phyloP scores from a whole-genome alignment of 2,329 filamentous ascomycete species.

The Didymella lethalis region DNA sequence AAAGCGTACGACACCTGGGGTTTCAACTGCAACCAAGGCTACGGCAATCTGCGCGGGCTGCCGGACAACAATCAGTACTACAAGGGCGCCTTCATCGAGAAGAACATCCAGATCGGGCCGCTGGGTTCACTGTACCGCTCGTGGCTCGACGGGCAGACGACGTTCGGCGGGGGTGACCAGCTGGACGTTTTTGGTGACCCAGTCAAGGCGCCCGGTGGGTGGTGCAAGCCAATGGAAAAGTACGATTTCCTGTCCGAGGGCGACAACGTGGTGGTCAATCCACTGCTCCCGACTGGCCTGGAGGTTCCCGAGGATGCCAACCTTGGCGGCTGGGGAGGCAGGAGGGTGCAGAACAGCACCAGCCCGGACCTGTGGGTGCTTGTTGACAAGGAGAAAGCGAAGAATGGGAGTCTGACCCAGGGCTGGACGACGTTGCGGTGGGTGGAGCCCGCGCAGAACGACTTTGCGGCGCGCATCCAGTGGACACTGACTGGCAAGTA shows the following conservation, averaged over 20 bases:
- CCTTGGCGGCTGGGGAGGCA: conserved; percentile 7
- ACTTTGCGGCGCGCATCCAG: conserved; percentile 48
- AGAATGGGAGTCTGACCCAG: background rate
- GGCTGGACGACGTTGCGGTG: conserved; percentile 53
- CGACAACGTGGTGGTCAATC: conserved; percentile 30
- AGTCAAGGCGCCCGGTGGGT: conserved; percentile 41
- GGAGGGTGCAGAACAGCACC: conserved; percentile 5
- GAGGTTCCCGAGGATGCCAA: conserved; percentile 33
- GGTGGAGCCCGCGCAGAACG: conserved; percentile 56
- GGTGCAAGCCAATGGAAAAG: conserved; percentile 21
- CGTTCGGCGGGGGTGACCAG: conserved; percentile 38
- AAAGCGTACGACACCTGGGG: background rate
- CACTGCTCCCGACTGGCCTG: conserved; percentile 10
- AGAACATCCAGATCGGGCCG: conserved; percentile 33
- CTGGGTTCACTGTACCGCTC: conserved; percentile 53
- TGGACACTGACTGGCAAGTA: conserved; percentile 41
- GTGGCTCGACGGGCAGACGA: conserved; percentile 57
- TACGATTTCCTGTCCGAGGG: conserved; percentile 23
- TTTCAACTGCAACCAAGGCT: background rate
- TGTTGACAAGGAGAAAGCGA: background rate
- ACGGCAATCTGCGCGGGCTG: background rate
- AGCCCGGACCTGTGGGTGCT: background rate
- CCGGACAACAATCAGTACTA: background rate
- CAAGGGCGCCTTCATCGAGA: background rate
- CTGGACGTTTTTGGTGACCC: conserved; percentile 39